Percentiles rank a stretch among this genome's conserved stretches.
phyloP scores from a whole-genome alignment of 257 asterid genomes.

The Solanum virginianum region DNA sequence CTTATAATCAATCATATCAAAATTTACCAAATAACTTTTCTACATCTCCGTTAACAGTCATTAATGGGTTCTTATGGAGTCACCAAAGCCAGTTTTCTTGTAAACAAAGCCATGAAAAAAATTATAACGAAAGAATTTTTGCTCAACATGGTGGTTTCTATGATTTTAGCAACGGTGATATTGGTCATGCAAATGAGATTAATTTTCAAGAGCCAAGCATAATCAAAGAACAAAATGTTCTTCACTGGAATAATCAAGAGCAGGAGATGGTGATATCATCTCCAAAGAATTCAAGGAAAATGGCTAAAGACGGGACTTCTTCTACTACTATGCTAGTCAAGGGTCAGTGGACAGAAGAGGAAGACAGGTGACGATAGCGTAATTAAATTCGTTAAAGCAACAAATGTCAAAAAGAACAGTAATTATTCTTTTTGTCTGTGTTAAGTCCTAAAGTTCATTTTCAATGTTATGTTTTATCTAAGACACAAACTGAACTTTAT shows the following conservation, averaged over 20 bases:
- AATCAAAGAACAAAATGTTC: neutral
- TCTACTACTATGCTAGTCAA: slow-evolving; percentile 24
- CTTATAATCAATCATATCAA: neutral
- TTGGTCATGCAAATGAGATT: neutral
- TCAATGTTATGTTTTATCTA: neutral
- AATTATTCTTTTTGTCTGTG: neutral
- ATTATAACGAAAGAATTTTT: neutral
- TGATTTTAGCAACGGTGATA: neutral
- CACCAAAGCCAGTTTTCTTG: slow-evolving; percentile 6
- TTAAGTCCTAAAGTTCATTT: neutral
- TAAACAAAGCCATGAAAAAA: neutral
- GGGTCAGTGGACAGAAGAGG: slow-evolving; percentile 67
- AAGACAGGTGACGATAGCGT: slow-evolving; percentile 37
- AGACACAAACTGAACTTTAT: neutral
- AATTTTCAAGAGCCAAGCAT: neutral
- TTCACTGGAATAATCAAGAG: neutral
- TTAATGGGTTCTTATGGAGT: slow-evolving; percentile 23
- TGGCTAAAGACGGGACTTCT: neutral
- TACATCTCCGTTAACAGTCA: slow-evolving; percentile 15
- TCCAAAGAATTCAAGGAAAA: neutral
- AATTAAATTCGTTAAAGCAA: neutral
- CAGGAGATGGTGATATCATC: neutral
- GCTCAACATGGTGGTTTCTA: neutral
- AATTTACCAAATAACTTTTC: slow-evolving; percentile 3
- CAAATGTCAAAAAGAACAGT: neutral